phyloP scores from a whole-genome alignment of 2,329 filamentous ascomycete species.

The Aspergillus sergii region DNA sequence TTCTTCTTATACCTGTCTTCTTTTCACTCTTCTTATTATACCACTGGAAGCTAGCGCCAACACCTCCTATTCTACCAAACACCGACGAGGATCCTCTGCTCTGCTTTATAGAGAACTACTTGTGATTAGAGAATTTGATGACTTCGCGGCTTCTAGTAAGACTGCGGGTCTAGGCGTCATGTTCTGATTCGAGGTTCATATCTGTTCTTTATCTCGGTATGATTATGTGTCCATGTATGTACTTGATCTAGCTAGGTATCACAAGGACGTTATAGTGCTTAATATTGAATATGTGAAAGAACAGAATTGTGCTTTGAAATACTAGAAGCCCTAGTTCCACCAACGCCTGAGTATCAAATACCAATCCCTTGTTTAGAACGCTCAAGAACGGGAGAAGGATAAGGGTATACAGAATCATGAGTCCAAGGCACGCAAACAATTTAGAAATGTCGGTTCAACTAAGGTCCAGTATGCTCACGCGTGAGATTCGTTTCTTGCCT shows the following conservation, averaged over 20 bases:
- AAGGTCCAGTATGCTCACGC: slow-evolving; percentile 38
- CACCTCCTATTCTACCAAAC: neutral
- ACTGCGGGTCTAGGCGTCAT: neutral
- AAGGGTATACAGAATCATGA: neutral
- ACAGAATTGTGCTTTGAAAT: neutral
- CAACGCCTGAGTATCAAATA: slow-evolving; percentile 1
- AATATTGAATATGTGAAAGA: neutral
- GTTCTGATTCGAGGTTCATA: neutral
- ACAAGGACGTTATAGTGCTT: neutral
- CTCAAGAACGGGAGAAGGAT: neutral
- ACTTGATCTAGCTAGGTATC: neutral
- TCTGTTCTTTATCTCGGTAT: neutral
- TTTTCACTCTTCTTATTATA: neutral
- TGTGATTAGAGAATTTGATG: neutral
- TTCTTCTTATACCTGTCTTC: neutral
- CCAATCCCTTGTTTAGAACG: neutral
- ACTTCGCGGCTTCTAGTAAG: neutral
- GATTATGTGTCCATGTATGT: neutral
- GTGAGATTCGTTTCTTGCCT: slow-evolving; percentile 34
- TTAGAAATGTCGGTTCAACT: slow-evolving; percentile 19
- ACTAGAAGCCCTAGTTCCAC: neutral
- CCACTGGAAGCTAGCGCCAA: neutral
- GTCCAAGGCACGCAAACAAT: neutral
- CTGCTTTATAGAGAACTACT: neutral
- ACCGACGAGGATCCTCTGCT: neutral